These are phyloP conservation scores for Leccinellum albellum DNA, from an alignment of 768 basidiomycete species.

Conservation along the genomic window DNA sequence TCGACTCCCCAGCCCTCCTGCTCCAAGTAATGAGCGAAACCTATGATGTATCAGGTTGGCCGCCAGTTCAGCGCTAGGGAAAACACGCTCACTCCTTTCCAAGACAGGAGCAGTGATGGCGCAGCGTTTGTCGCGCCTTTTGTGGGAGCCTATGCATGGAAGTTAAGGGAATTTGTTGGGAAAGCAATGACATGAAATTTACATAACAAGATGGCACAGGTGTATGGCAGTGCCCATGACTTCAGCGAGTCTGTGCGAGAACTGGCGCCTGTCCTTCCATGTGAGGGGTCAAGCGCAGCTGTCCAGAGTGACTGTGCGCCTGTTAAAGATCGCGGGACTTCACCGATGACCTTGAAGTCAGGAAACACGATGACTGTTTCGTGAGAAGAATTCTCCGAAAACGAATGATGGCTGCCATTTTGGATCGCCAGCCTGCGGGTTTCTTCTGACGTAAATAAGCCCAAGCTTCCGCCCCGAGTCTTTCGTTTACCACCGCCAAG, in stretches of 20 bases:
- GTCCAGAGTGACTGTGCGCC: conserved; percentile 74
- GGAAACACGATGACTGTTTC: conserved; percentile 89
- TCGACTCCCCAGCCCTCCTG: conserved; percentile 71
- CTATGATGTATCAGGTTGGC: conserved; percentile 32
- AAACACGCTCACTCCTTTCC: conserved; percentile 53
- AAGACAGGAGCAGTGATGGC: conserved; percentile 82
- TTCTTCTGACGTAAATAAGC: conserved; percentile 57
- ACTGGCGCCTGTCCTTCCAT: conserved; percentile 45
- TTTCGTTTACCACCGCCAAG: conserved; percentile 6
- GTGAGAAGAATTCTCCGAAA: conserved; percentile 53
- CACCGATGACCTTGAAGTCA: conserved; percentile 81
- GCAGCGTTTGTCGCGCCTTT: conserved; percentile 89
- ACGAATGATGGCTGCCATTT: conserved; percentile 77
- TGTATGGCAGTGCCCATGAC: conserved; percentile 84
- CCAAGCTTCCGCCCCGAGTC: too few species aligned
- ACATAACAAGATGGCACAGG: conserved; percentile 89
- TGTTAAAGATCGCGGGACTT: conserved; percentile 56
- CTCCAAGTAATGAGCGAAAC: conserved; percentile 61
- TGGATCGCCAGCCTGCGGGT: conserved; percentile 63
- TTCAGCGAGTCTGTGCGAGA: conserved; percentile 47
- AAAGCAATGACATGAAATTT: conserved; percentile 24
- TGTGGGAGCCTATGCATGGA: conserved; percentile 73
- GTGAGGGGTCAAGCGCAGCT: conserved; percentile 54
- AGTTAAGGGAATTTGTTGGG: background rate
- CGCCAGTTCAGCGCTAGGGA: conserved; percentile 10